Conservation (phyloP, 1,284 basidiomycete species). For the Leucoagaricus sp. region DNA sequence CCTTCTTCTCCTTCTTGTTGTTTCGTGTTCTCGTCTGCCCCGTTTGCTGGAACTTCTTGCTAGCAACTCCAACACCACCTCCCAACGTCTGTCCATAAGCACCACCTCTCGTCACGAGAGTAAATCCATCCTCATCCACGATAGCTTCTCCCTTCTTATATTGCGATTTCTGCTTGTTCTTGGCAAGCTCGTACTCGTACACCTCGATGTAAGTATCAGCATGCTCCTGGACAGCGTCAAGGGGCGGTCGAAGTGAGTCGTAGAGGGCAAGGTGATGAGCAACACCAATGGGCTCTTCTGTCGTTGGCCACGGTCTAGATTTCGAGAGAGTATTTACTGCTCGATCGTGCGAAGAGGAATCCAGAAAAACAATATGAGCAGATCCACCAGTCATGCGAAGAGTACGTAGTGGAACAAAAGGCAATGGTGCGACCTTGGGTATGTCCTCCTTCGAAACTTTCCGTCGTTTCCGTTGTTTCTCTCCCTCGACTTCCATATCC, state of each 20-base stretch:
- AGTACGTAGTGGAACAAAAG: constrained; percentile 51
- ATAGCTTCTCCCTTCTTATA: constrained; percentile 81
- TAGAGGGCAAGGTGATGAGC: constrained; percentile 70
- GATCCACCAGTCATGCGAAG: constrained; percentile 64
- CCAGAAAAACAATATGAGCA: constrained; percentile 80
- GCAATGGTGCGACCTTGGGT: constrained; percentile 60
- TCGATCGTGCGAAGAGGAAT: constrained; percentile 67
- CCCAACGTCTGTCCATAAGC: constrained; percentile 85
- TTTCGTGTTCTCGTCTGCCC: constrained; percentile 49
- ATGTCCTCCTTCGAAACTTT: constrained; percentile 37
- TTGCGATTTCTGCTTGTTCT: constrained; percentile 63
- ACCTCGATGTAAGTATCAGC: constrained; percentile 76
- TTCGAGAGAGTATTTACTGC: constrained; percentile 53
- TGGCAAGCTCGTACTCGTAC: constrained; percentile 73
- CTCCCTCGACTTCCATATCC: constrained; percentile 27
- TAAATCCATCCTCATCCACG: constrained; percentile 92
- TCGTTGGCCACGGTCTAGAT: constrained; percentile 59
- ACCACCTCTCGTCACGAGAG: constrained; percentile 85
- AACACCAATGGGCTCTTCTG: constrained; percentile 63
- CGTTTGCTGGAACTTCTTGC: constrained; percentile 67
- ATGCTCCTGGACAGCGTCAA: constrained; percentile 70
- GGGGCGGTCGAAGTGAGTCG: constrained; percentile 65
- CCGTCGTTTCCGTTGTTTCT: constrained; percentile 49
- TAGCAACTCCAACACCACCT: constrained; percentile 79
- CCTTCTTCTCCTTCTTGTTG: constrained; percentile 61